Base-by-base conservation (phyloP, 2,329 filamentous ascomycete genomes). In the Diplodia mutila region DNA sequence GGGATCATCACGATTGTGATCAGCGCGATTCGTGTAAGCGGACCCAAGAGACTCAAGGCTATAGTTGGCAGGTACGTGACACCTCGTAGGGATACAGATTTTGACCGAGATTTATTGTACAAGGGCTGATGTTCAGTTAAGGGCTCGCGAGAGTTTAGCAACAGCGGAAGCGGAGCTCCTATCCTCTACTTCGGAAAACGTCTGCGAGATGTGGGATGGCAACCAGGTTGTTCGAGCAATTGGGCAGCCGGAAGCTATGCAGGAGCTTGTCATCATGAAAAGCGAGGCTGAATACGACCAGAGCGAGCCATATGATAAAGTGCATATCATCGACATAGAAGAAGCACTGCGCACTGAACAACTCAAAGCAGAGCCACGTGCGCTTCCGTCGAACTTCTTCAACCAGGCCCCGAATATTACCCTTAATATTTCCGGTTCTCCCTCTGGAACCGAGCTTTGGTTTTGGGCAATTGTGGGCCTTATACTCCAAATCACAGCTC, bases 51-150 rank as follows among this genome's bases (percentile, higher is more conserved):
- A 8, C 11, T 52, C 11, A 52, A 52, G 16, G 49, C 49, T 3
- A 16, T 52, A 2, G 7, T 52, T 7, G 25, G 49, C 2, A 52
- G 49, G 25, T 27, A 18, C 1, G 4, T 5, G 4, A n/a, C 16
- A 39, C 12, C 12, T 14, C 12, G 4, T 14, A 2, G 1, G 6
- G 4, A 21, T 1, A 8, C n/a, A 8, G 5, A 1, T 1, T 23
- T 49, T 18, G 1, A 21, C 6, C 0, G 6, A 21, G 1, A 1
- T 21, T 21, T 49, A 1, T 9, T 9, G 46, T 2, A 14, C 4
- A 42, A 49, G 4, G 3, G 1, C 46, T 49, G 5, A 52, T 4
- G 6, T 12, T 6, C 16, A 2, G 0, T 29, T 3, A 6, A 52
- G 49, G n/a, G 25, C 49, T 14, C 25, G 25, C 16, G 25, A 52